These are phyloP conservation scores for Oxyria digyna DNA, from an alignment of 148 eudicot genomes.

Conservation along the genomic window DNA sequence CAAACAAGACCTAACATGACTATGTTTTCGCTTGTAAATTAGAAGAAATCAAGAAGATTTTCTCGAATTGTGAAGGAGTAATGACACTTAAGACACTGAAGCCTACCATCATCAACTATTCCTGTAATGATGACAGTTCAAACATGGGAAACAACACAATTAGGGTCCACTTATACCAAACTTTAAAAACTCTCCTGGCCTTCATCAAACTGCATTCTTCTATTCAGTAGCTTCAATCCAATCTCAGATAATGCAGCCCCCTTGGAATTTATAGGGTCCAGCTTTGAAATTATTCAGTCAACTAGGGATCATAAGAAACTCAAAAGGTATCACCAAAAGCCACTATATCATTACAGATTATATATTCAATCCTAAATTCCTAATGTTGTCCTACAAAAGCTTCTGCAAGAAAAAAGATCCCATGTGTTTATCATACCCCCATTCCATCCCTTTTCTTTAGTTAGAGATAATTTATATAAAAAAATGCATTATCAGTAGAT, in stretches of 20 bases:
- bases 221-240: background rate
- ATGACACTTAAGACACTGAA: too few relatives aligned
- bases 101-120: background rate
- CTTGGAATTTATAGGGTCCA: background rate
- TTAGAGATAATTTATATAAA: background rate
- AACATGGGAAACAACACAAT: constrained; percentile 5
- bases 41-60: too few relatives aligned
- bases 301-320: constrained; percentile 1
- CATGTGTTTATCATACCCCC: constrained; percentile 2
- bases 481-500: background rate
- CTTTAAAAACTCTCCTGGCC: background rate
- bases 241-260: constrained; percentile 5
- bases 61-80: too few relatives aligned
- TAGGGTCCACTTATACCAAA: constrained; percentile 1
- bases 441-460: background rate
- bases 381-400: background rate
- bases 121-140: background rate
- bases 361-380: background rate
- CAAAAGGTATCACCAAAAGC: background rate
- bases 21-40: too few relatives aligned
- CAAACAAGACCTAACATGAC: too few relatives aligned
- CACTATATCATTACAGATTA: constrained; percentile 4
- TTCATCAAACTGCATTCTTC: constrained; percentile 1
- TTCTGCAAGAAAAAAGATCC: background rate
- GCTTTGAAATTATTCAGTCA: constrained; percentile 6